Base-by-base conservation (phyloP, 371 early-diverging fungal species). In the Vairimorpha necatrix region DNA sequence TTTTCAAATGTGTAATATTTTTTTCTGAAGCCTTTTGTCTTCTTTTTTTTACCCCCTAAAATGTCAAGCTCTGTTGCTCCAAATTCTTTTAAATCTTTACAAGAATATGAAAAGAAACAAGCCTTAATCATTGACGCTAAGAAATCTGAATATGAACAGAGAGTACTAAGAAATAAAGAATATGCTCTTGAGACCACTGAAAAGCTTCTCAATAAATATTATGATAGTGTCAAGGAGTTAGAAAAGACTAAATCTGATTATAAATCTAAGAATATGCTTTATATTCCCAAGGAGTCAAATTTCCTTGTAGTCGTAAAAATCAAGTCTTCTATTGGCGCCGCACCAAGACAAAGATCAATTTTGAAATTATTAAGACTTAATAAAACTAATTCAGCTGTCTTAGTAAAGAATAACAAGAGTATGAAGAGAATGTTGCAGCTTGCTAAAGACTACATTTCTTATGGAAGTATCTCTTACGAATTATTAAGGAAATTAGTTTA, bases 271-370 rank as follows among this genome's bases (percentile, higher is more conserved):
- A 77, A 81, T 65, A 33, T 34, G 26, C 47, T 83, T 7, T 86
- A 84, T 74, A 79, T 79, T 14, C 82, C 83, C 2, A 77, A 73
- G 28, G 86, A 86, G 30, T 66, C 84, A 14, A 69, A 81, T 16
- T 83, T 80, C 62, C 71, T 82, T 62, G 72, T 83, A n/a, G 84
- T 75, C 7, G 74, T 86, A 20, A 82, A 91, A 86, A 91, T 92
- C 85, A 91, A 91, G 87, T 92, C 91, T 88, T 91, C 94, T 89
- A 94, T 93, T 91, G 93, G 94, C 89, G 90, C 95, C 79, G 89
- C 97, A 65, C 98, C 98, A 87, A 96, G 94, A 91, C 93, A 95
- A 82, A 90, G 94, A 86, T 96, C 96, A 91, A 93, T 95, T 75
- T 90, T 98, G 78, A 94, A 97, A 88, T 89, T 95, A 75, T 87